Evolutionary conservation across 768 basidiomycete species (phyloP).

Genomic region (Baorangia bicolor): DNA sequence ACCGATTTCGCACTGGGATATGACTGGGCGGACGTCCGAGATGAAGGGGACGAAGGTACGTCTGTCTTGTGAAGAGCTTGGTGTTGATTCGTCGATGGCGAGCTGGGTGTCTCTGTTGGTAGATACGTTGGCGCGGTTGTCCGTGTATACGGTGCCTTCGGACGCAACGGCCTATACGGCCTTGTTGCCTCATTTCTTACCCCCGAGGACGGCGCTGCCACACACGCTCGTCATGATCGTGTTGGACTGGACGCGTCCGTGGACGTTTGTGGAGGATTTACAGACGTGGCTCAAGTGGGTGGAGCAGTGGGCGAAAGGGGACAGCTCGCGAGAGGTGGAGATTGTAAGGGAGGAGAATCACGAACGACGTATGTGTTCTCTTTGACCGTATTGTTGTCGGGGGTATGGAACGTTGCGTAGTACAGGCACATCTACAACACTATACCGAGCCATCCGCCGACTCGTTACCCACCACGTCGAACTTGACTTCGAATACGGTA

Average conservation of each 20-base stretch:
- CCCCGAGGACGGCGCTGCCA: constrained; percentile 61
- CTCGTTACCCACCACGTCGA: constrained; percentile 59
- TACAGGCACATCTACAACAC: constrained; percentile 87
- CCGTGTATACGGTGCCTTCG: constrained; percentile 89
- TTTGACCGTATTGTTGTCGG: not conserved
- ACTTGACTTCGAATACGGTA: constrained; percentile 59
- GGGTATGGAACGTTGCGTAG: constrained; percentile 38
- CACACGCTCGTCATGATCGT: constrained; percentile 81
- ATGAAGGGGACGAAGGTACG: constrained; percentile 93
- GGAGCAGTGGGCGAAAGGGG: constrained; percentile 74
- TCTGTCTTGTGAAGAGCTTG: not conserved
- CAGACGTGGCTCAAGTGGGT: constrained; percentile 85
- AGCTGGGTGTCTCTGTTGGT: not conserved
- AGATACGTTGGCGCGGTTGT: constrained; percentile 89
- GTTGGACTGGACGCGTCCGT: constrained; percentile 94
- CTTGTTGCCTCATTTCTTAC: constrained; percentile 76
- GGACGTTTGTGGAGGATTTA: constrained; percentile 85
- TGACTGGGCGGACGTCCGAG: constrained; percentile 86
- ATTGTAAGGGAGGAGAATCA: constrained; percentile 77
- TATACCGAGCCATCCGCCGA: constrained; percentile 80
- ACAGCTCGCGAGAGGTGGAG: constrained; percentile 65
- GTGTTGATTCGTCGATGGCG: not conserved
- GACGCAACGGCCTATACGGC: constrained; percentile 67
- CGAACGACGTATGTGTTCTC: constrained; percentile 66
- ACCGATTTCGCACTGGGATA: constrained; percentile 88